These are phyloP conservation scores for Mortierella sp. DNA, from an alignment of 371 early-diverging fungal species.

Conservation along the genomic window DNA sequence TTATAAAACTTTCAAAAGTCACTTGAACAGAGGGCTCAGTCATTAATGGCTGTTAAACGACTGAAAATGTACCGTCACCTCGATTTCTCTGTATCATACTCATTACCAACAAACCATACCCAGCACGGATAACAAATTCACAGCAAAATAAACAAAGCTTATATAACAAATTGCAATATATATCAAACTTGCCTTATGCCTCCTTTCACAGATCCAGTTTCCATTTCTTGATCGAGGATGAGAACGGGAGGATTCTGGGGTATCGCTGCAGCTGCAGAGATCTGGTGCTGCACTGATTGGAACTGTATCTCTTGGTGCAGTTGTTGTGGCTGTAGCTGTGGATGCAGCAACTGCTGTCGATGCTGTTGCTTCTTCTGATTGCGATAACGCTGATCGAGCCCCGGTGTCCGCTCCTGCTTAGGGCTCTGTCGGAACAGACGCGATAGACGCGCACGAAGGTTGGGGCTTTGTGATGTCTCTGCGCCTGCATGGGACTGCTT, in stretches of 20 bases:
- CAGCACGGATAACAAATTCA: background rate
- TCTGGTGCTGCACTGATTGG: background rate
- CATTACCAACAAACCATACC: too few species aligned
- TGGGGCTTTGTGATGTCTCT: constrained; percentile 18
- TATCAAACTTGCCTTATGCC: constrained; percentile 18
- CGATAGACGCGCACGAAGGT: constrained; percentile 39
- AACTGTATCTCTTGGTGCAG: background rate
- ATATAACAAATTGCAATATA: background rate
- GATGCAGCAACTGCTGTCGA: background rate
- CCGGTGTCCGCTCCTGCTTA: constrained; percentile 25
- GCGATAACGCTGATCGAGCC: constrained; percentile 18
- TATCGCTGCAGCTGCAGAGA: background rate
- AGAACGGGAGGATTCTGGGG: constrained; percentile 1
- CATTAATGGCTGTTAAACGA: too few species aligned
- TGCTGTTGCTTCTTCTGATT: constrained; percentile 4
- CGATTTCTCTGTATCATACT: too few species aligned
- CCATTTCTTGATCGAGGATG: constrained; percentile 3
- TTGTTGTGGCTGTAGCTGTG: constrained; percentile 7
- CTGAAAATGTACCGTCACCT: too few species aligned
- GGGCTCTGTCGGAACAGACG: constrained; percentile 32
- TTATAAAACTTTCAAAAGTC: background rate
- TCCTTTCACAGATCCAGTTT: background rate
- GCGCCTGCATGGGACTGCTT: constrained; percentile 10
- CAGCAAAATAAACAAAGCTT: background rate
- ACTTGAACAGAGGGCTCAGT: too few species aligned